A percentile compares a stretch with the other conserved stretches of the same genome.
Evolutionary conservation across 164 flowering plant genomes (phyloP).

Genomic region (Kingdonia uniflora): DNA sequence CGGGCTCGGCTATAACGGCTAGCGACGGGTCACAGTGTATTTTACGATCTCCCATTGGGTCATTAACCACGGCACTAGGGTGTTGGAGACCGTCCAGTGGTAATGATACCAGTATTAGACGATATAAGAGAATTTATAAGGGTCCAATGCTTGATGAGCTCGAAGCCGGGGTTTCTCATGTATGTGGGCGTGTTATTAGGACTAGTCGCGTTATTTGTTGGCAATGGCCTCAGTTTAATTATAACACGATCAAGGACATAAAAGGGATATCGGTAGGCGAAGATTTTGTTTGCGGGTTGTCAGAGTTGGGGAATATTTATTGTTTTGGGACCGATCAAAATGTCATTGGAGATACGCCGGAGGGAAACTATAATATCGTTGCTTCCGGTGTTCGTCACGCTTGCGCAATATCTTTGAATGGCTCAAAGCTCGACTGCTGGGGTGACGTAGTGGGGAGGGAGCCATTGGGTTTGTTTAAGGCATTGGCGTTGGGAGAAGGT

Average conservation of each 20-base stretch:
- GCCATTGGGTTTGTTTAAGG: conserved; percentile 31
- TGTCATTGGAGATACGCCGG: conserved; percentile 7
- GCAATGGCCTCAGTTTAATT: conserved; percentile 30
- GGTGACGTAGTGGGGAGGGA: conserved; percentile 20
- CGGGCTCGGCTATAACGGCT: conserved; percentile 29
- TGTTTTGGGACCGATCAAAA: conserved; percentile 25
- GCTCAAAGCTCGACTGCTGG: conserved; percentile 51
- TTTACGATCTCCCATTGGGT: conserved; percentile 10
- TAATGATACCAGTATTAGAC: conserved; percentile 8
- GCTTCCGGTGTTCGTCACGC: conserved; percentile 52
- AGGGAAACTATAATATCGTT: conserved; percentile 28
- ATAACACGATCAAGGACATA: conserved; percentile 2
- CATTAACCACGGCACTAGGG: conserved; percentile 20
- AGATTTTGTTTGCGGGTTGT: conserved; percentile 53
- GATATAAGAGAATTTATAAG: conserved; percentile 31
- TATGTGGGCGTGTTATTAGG: conserved; percentile 37
- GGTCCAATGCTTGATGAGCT: conserved; percentile 35
- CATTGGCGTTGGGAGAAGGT: conserved; percentile 53
- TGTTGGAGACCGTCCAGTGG: conserved; percentile 54
- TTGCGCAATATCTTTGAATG: conserved; percentile 37
- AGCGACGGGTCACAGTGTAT: conserved; percentile 53
- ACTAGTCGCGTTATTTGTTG: conserved; percentile 37
- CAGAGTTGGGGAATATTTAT: conserved; percentile 15
- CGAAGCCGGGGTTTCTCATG: conserved; percentile 35
- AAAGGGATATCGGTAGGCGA: conserved; percentile 51